These are phyloP conservation scores for Taphrina deformans DNA, from an alignment of 1,139 yeast species.

Conservation along the genomic window DNA sequence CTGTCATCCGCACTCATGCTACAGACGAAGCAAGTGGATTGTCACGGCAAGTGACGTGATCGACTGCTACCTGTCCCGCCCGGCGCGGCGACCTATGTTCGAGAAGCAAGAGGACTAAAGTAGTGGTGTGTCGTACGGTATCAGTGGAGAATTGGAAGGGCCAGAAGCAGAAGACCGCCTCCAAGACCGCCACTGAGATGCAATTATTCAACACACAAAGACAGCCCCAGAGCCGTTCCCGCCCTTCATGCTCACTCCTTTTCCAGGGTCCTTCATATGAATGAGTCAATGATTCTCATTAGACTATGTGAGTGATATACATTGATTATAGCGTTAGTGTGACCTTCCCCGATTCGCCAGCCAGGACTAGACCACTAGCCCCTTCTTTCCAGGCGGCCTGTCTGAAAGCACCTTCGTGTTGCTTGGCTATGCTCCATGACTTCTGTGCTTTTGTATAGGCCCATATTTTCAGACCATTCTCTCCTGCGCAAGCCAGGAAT, in stretches of 20 bases:
- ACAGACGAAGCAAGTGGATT: neutral
- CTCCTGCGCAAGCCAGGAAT: slow-evolving; percentile 43
- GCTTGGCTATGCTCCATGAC: slow-evolving; percentile 27
- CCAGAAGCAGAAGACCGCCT: neutral
- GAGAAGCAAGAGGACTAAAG: neutral
- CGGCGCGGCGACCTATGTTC: neutral
- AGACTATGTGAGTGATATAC: neutral
- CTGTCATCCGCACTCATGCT: neutral
- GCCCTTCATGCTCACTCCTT: too few species aligned
- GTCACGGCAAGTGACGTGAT: neutral
- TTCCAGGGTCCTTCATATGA: neutral
- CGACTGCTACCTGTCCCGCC: neutral
- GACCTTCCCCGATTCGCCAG: neutral
- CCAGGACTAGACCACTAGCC: slow-evolving; percentile 17
- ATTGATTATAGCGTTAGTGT: neutral
- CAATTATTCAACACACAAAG: neutral
- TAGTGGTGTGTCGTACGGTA: neutral
- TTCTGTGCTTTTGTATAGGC: slow-evolving; percentile 32
- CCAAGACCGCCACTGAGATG: neutral
- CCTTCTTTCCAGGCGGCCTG: slow-evolving; percentile 26
- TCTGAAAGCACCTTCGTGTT: slow-evolving; percentile 1
- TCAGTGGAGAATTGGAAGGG: neutral
- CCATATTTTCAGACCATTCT: slow-evolving; percentile 20
- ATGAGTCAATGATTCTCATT: neutral
- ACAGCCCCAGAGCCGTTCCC: too few species aligned